Evolutionary conservation across 441 rosid genomes (phyloP).

Genomic region (Corymbia calophylla): DNA sequence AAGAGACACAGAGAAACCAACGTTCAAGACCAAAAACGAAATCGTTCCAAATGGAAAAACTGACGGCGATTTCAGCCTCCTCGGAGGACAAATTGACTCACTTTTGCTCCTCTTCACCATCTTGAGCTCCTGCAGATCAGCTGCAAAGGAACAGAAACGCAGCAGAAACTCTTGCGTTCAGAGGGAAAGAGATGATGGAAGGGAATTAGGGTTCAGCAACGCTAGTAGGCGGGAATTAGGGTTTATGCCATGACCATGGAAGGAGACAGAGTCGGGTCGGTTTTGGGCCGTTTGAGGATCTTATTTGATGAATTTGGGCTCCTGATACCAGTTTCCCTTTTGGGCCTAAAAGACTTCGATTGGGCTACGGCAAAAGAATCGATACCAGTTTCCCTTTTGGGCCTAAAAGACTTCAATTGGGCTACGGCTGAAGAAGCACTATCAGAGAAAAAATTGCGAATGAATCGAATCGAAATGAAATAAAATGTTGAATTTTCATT

Average conservation of each 20-base stretch:
- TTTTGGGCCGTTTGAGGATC: not conserved
- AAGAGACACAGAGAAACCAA: not conserved
- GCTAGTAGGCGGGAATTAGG: not conserved
- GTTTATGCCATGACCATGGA: not conserved
- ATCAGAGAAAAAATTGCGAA: not conserved
- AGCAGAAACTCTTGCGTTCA: no score
- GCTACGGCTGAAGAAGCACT: not conserved
- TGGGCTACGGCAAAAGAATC: not conserved
- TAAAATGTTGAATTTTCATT: not conserved
- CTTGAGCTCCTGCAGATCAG: not conserved
- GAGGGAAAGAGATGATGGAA: not conserved
- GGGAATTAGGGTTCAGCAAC: not conserved
- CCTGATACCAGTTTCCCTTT: not conserved
- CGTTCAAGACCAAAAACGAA: not conserved
- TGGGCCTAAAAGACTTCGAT: not conserved
- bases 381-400: not conserved
- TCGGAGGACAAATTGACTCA: conserved; percentile 17
- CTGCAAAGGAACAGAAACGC: not conserved
- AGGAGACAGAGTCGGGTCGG: not conserved
- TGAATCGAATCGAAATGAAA: not conserved
- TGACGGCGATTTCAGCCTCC: not conserved
- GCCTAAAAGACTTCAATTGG: not conserved
- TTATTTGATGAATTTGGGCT: not conserved
- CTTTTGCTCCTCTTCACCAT: conserved; percentile 97
- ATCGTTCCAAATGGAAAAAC: not conserved